Base-by-base conservation (phyloP, 2,329 filamentous ascomycete species). In the Whalleya microplaca region DNA sequence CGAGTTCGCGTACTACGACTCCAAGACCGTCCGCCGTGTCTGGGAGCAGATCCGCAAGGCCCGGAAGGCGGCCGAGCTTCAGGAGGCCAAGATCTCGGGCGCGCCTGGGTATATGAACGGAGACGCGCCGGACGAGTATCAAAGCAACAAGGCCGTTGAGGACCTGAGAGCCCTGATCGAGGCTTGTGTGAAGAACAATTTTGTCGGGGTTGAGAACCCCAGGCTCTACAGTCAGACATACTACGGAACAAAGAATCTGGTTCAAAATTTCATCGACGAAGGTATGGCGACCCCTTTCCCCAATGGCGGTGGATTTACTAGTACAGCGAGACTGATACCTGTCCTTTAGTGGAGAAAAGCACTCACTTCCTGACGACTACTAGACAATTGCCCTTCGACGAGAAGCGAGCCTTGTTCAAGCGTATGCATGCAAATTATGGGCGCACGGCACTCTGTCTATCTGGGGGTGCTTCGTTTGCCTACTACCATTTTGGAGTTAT, bases 171-270 rank as follows among this genome's bases (percentile, higher is more conserved):
- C 83, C 0, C 75, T 98, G 56, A 79, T 96, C 19, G 92, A 96
- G 76, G 91, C 91, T 14, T 98, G 93, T 71, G 89, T 97, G 66
- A 99, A 97, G 82, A 96, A 93, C 75, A 98, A 99, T 71, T 99
- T 98, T 74, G 92, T 91, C 18, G 95, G 95, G 0, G 88, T 96
- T 14, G 95, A 99, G 73, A 98, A 96, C 67, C 87, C 94, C 9
- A 84, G 92, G 52, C 77, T 99, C n/a, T 99, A 99, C 72, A 96
- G 91, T 67, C 93, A 98, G 76, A 96, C 94, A 2, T 99, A 99
- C 71, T 96, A 92, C 66, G 95, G 95, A 29, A 98, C 95, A n/a
- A 99, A 99, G 74, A 86, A 95, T 59, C 75, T 97, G 62, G 91
- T 96, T 27, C 95, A 98, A 74, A 87, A 88, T 53, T 98, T 94